These are phyloP conservation scores for Vitis hybrid DNA, from an alignment of 177 flowering plant genomes.

Conservation along the genomic window DNA sequence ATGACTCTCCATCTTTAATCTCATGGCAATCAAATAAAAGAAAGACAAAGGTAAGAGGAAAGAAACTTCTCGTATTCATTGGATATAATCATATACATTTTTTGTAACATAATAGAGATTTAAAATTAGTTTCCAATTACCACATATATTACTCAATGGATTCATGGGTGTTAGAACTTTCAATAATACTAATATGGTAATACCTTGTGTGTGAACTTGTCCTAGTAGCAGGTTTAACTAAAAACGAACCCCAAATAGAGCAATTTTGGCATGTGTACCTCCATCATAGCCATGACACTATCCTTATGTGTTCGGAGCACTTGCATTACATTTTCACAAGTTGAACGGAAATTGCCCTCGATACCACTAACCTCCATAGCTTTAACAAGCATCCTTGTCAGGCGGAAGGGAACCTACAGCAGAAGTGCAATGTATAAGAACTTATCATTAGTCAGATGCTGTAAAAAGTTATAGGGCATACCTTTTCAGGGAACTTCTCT, in stretches of 20 bases:
- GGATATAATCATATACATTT: no score
- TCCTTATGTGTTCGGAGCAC: slow-evolving; percentile 89
- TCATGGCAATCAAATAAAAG: no score
- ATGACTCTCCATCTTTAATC: no score
- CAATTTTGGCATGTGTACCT: slow-evolving; percentile 46
- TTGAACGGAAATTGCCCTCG: slow-evolving; percentile 95
- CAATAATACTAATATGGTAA: no score
- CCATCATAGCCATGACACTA: slow-evolving; percentile 99
- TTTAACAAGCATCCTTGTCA: slow-evolving; percentile 99
- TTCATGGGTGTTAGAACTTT: neutral
- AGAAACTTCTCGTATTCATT: no score
- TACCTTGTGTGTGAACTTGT: no score
- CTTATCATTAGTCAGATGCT: neutral
- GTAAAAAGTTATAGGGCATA: slow-evolving; percentile 9
- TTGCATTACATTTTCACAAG: slow-evolving; percentile 99
- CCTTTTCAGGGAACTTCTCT: slow-evolving; percentile 99
- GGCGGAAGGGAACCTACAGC: slow-evolving; percentile 90
- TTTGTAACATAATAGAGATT: no score
- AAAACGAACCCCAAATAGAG: neutral
- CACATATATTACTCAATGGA: no score
- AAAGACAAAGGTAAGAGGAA: no score
- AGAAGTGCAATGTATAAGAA: neutral
- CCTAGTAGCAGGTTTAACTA: neutral
- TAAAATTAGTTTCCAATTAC: no score
- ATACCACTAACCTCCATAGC: slow-evolving; percentile 99